Evolutionary conservation across 179 eudicot genomes (phyloP), one percentile per base, ranked within the genome.

Genomic region (Pouteria campechiana): DNA sequence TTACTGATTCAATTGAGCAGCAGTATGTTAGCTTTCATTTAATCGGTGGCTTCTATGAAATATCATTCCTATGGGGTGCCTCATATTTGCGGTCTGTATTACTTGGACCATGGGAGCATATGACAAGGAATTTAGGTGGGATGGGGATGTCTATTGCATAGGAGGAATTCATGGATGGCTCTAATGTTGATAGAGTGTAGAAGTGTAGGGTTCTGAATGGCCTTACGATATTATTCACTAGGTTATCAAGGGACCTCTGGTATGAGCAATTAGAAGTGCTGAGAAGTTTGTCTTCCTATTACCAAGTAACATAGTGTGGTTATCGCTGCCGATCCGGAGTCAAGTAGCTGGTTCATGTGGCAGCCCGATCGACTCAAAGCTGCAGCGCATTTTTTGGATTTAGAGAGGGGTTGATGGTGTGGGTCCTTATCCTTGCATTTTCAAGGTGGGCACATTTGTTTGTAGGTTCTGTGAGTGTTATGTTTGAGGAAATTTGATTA

Each of bases 361-460:
- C 94, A 80, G 96, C 87, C 79, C 67, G 94, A 83, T 65, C 67
- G 78, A 71, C 73, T 68, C 70, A 46, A n/a, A n/a, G n/a, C n/a
- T 52, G 44, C 66, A 62, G 76, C 45, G 79, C 58, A n/a, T n/a
- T n/a, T n/a, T 53, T 23, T 45, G 61, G 64, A 49, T 58, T 65
- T 67, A 72, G 60, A 54, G 63, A 63, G 53, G 46, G 58, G 71
- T 68, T 61, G 79, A 73, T 67, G 84, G 67, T 72, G 79, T 66
- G 64, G 92, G 84, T 77, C 78, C 85, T 89, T 85, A 89, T 89
- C 97, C 97, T 95, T 85, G 89, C 78, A 71, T 71, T 77, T 79
- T 81, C 67, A 81, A 69, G 97, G 93, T 89, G 71, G 65, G 81
- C 76, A 74, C 68, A 63, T 63, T 53, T 63, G 30, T 15, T 17